phyloP scores from a whole-genome alignment of 768 basidiomycete genomes.

The Calocybe cyanea region DNA sequence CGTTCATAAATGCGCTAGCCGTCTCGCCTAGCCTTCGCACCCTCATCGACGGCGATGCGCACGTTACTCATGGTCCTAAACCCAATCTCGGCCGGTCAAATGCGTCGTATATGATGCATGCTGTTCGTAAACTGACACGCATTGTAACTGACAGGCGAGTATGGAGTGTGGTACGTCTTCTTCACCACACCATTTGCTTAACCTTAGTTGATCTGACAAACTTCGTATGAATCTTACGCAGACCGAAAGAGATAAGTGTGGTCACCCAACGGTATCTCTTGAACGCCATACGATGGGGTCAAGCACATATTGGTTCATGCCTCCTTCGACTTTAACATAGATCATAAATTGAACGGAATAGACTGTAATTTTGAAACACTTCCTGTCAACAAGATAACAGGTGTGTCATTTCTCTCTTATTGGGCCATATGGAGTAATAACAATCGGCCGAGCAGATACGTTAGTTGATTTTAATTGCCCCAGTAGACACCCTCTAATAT shows the following conservation, averaged over 20 bases:
- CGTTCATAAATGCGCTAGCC: conserved; percentile 33
- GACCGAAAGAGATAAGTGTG: conserved; percentile 21
- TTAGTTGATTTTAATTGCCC: no score
- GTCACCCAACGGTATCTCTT: conserved; percentile 21
- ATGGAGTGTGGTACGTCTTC: conserved; percentile 52
- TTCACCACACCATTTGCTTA: not conserved
- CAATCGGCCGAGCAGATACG: no score
- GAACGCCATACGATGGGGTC: conserved; percentile 26
- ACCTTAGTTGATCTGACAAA: not conserved
- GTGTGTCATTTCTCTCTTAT: no score
- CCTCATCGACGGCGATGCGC: conserved; percentile 41
- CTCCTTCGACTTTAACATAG: conserved; percentile 15
- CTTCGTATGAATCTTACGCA: conserved; percentile 12
- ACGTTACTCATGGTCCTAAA: conserved; percentile 36
- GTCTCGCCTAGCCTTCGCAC: conserved; percentile 36
- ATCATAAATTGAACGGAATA: not conserved
- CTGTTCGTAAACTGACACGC: conserved; percentile 36
- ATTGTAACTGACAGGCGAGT: conserved; percentile 47
- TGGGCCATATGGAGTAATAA: no score
- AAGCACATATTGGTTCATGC: conserved; percentile 36
- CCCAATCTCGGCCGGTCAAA: conserved; percentile 34
- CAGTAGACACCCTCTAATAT: no score
- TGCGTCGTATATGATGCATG: conserved; percentile 37
- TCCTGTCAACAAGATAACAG: no score
- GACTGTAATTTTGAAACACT: not conserved